Base-by-base conservation (phyloP, 306 rosid species). In the Casuarina cunninghamiana region DNA sequence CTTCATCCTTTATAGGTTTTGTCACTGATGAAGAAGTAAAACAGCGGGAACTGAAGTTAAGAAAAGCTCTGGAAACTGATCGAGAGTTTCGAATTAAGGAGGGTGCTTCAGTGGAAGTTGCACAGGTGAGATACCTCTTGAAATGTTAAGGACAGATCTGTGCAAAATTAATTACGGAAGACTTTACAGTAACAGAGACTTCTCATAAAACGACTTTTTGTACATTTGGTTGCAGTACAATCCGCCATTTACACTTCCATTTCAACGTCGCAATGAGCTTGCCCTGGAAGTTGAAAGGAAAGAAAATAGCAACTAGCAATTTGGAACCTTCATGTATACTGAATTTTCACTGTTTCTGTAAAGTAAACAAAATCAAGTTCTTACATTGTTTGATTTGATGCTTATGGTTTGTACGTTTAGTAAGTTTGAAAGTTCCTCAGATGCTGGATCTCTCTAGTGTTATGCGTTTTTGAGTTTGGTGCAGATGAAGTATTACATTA, bases 181-280 rank as follows among this genome's bases (percentile, higher is more conserved):
- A 44, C 58, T 51, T 73, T 42, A 5, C 43, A 53, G 26, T 2
- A 32, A 43, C 42, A 8, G 21, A 39, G 38, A 68, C 42, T 57
- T 60, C 63, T 51, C 2, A 60, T 76, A 41, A 75, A 45, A 80
- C 80, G 78, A 80, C 73, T 71, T 17, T 53, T 66, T 69, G 43
- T 57, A 26, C 53, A 46, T 82, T 67, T 73, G 46, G 78, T 79
- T 92, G 86, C 97, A 95, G 98, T 92, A 90, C 80, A 95, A 95
- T 84, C 98, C 97, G 11, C 98, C 97, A 48, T 95, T 95, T 78
- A 86, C 97, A 6, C 97, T 95, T 84, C 97, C 98, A 63, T 92
- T 95, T 85, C 97, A 92, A 95, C 92, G 97, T 53, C 97, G 97
- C 63, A 95, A 95, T 80, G 98, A 95, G 90, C 86, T 95, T 78